Evolutionary conservation across 306 rosid genomes (phyloP), one percentile per base, ranked within the genome.

Genomic region (Prunus armeniaca): DNA sequence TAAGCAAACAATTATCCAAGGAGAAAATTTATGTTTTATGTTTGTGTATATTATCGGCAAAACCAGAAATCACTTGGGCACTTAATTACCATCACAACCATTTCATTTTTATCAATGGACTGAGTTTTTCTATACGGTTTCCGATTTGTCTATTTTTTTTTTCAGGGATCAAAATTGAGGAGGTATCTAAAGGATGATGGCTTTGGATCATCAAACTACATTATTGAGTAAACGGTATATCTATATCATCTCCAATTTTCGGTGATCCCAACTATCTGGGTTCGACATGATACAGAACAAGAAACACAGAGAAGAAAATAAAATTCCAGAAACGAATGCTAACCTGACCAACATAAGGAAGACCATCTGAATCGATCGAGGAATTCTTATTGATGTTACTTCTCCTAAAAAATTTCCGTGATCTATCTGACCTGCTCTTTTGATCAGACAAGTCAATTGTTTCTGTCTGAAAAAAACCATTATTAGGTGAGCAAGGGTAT

Each of bases 281-380:
- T 22, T 61, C 62, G 55, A 32, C 49, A 5, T 5, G 14, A 55
- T 15, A 56, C 18, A 49, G 34, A 30, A 15, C 22, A 18, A 47
- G 14, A 18, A 12, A 38, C 1, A 51, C 8, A 19, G 1, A 19
- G 13, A 56, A 73, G 49, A 65, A 7, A 25, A 67, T 73, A 52
- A 45, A 24, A 46, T 47, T 56, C 27, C 77, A 71, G 45, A 54
- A 66, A 65, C 17, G 18, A 6, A 50, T 68, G 67, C 91, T 80
- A 83, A 95, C 99, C 99, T 95, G 99, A 76, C 99, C 99, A 87
- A 95, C 97, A 84, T 88, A 85, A 67, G 99, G 99, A 73, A 95
- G 99, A 71, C 99, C 99, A 84, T 95, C 99, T 43, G 91, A 83
- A 84, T 92, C 99, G 14, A 95, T 79, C 3, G 69, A 63, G 56